Evolutionary conservation across 2,329 filamentous ascomycete species (phyloP), one percentile per base, ranked within the genome.

Genomic region (Rhynchosporium agropyri): DNA sequence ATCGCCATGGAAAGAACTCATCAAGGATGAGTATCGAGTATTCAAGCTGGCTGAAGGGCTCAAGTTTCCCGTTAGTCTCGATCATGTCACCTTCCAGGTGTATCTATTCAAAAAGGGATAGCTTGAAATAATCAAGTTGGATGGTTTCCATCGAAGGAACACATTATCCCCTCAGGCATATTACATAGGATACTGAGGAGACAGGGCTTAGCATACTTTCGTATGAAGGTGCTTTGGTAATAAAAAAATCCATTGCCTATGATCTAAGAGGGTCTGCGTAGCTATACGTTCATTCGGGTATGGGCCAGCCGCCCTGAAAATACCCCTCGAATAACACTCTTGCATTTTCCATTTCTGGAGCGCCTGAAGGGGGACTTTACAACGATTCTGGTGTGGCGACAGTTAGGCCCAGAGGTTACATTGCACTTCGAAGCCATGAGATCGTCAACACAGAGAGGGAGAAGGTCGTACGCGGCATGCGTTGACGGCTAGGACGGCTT

Each of bases 41-140:
- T 97, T 93, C 77, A 84, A 92, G 49, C 77, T 96, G 43, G 79
- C 83, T 10, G 80, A 83, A 0, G 78, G 76, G 12, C 76, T 97
- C 68, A 79, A 81, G 45, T 97, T 97, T 77, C 89, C 92, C 10
- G 90, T 97, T 70, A 83, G 86, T 61, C 78, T 97, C 73, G 93
- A 97, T 78, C 90, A 97, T 74, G 96, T 97, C 92, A 85, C 92
- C 50, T 96, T 93, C 75, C 93, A 97, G 77, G 81, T 96, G 70
- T 92, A 96, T 78, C 73, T 96, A 20, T 97, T 96, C 73, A 51
- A 51, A n/a, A 20, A 31, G 40, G 10, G 26, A 42, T 56, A 42
- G 40, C 40, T 43, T 38, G 28, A 4, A 45, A 20, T 20, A 20
- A 20, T 20, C n/a, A n/a, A 20, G 8, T 26, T n/a, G 4, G 20